Conservation (phyloP, 257 asterid species). For the Orobanche coerulescens region DNA sequence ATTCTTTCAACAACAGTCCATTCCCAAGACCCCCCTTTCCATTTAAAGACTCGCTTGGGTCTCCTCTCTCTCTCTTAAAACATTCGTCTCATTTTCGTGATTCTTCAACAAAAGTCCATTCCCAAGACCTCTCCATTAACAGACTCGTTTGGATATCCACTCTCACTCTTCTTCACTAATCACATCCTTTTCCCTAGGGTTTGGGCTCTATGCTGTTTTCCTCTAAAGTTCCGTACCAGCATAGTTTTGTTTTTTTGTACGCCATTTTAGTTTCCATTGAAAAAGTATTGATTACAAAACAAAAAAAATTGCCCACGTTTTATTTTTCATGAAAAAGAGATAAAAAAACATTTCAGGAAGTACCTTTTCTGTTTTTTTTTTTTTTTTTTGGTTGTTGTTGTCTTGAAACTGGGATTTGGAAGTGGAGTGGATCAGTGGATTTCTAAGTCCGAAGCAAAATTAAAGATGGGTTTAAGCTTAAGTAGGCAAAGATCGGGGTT, state of each 20-base stretch:
- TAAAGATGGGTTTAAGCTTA: slow-evolving; percentile 21
- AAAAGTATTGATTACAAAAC: slow-evolving; percentile 12
- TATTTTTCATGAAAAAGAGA: slow-evolving; percentile 13
- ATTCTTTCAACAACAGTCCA: too few species aligned
- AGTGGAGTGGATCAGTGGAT: slow-evolving; percentile 26
- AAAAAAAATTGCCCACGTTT: slow-evolving; percentile 21
- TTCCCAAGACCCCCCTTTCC: too few species aligned
- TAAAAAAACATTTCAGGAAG: slow-evolving; percentile 14
- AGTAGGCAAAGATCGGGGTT: slow-evolving; percentile 38
- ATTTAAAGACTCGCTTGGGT: too few species aligned
- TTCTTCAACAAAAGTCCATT: slow-evolving; percentile 50
- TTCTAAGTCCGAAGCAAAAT: slow-evolving; percentile 38
- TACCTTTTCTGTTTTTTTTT: neutral
- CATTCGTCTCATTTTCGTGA: too few species aligned
- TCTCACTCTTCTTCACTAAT: slow-evolving; percentile 32
- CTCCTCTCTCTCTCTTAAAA: too few species aligned
- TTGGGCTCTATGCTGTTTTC: slow-evolving; percentile 36
- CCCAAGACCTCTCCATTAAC: slow-evolving; percentile 36
- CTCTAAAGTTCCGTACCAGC: slow-evolving; percentile 63
- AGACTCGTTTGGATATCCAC: slow-evolving; percentile 20
- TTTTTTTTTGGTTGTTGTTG: slow-evolving; percentile 11
- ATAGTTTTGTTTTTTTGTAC: slow-evolving; percentile 17
- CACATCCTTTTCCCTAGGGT: slow-evolving; percentile 48
- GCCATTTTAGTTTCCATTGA: slow-evolving; percentile 19
- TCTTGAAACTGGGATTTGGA: slow-evolving; percentile 29